Evolutionary conservation across 1,284 basidiomycete genomes (phyloP), one percentile per base, ranked within the genome.

Genomic region (Rhodotorula sp.): DNA sequence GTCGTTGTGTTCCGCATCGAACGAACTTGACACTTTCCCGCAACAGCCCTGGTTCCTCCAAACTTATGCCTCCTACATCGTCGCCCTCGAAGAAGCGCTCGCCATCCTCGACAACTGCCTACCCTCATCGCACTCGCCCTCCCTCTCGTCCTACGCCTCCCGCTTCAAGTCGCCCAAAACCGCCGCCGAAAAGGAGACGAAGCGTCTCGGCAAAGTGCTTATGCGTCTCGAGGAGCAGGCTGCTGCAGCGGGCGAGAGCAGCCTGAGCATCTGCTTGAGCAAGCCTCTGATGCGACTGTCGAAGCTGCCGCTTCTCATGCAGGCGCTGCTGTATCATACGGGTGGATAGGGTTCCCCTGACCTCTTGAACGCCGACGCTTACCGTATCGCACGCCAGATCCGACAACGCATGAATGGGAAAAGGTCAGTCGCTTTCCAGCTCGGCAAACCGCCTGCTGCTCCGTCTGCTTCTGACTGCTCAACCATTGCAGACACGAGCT

Each of bases 221-320:
- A 88, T 77, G 78, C 20, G 85, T 53, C 85, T 96, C 22, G 95
- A 98, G 81, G 86, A 89, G 71, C 82, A 84, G 36, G 91, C 95
- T 0, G 84, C 85, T 29, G 89, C 91, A 71, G 90, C 90, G 78
- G 94, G 92, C 73, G 94, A 97, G 82, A 92, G 91, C 2, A 92
- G 93, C 0, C 84, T 99, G 53, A 89, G 91, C 46, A 98, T 99
- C 78, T 92, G 92, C 4, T 84, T 97, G 15, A 94, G 92, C 55
- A 98, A 97, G 81, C 95, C 95, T 1, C 96, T 99, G 82, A 95
- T 98, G 79, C 87, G 95, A 44, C 84, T 99, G 53, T 87, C 97
- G 79, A 98, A 99, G 81, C 96, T 98, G 79, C 95, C 95, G 4
- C 85, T 99, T 24, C 86, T 99, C 52, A 97, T 98, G 82, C 94